Percentiles rank a stretch among this genome's conserved stretches.
Conservation (phyloP, 2,329 filamentous ascomycete genomes). For the Phaeosphaeria sp. region DNA sequence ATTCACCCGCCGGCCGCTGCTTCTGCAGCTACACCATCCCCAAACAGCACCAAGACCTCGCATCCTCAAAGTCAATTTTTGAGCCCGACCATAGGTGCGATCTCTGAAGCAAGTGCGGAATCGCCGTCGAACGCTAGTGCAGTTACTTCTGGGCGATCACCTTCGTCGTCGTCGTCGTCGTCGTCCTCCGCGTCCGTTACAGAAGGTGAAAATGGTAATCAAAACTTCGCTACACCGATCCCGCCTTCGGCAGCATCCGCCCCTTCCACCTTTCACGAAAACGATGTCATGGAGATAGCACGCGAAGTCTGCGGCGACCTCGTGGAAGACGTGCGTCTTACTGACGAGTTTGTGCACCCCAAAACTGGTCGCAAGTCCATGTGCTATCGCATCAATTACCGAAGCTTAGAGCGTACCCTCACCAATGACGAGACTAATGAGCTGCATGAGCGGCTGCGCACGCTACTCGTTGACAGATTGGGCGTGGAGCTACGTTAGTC, state of each 20-base stretch:
- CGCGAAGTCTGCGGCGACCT: slow-evolving; percentile 80
- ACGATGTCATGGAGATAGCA: slow-evolving; percentile 96
- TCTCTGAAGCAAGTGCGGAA: slow-evolving; percentile 3
- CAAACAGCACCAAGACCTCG: slow-evolving; percentile 16
- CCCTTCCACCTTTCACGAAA: slow-evolving; percentile 74
- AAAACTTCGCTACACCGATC: slow-evolving; percentile 5
- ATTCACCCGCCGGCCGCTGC: slow-evolving; percentile 19
- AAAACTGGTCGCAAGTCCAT: slow-evolving; percentile 82
- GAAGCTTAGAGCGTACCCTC: slow-evolving; percentile 88
- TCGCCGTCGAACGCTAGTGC: slow-evolving; percentile 3
- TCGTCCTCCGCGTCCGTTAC: slow-evolving; percentile 2
- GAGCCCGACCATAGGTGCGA: slow-evolving; percentile 1
- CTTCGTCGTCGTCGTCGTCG: slow-evolving; percentile 34
- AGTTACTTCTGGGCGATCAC: neutral
- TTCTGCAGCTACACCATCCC: slow-evolving; percentile 4
- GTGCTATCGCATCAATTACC: slow-evolving; percentile 93
- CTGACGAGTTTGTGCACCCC: slow-evolving; percentile 88
- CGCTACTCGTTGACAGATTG: slow-evolving; percentile 70
- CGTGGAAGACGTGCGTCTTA: slow-evolving; percentile 84
- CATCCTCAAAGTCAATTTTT: slow-evolving; percentile 7
- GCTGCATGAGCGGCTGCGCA: slow-evolving; percentile 72
- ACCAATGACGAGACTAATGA: slow-evolving; percentile 81
- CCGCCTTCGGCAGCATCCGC: slow-evolving; percentile 52
- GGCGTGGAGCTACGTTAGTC: slow-evolving; percentile 77
- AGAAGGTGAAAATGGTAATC: neutral